These are phyloP conservation scores for Dactylellina sp. DNA, from an alignment of 2,329 filamentous ascomycete genomes.

Conservation along the genomic window DNA sequence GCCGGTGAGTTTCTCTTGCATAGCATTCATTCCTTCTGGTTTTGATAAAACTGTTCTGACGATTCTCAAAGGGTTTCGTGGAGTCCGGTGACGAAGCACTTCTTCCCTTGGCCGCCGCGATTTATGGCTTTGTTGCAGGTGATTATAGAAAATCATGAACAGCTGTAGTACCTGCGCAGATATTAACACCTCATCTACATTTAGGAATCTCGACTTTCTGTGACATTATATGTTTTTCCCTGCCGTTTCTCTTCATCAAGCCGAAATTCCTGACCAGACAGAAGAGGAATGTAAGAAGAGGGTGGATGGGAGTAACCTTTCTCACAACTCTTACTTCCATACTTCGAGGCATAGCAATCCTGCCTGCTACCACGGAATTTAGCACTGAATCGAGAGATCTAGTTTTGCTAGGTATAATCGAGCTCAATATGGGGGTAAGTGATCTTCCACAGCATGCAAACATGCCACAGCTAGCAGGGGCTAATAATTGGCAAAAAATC, in stretches of 20 bases:
- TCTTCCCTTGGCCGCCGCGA: not conserved
- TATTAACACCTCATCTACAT: no score
- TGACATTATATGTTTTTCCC: conserved; percentile 33
- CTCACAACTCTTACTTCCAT: conserved; percentile 28
- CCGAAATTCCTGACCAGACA: conserved; percentile 8
- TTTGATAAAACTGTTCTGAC: not conserved
- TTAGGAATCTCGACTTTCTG: conserved; percentile 27
- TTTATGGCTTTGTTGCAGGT: conserved; percentile 25
- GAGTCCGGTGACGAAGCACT: conserved; percentile 17
- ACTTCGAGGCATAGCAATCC: conserved; percentile 26
- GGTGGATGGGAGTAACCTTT: conserved; percentile 45
- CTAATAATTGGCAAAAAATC: not conserved
- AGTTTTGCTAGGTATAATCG: conserved; percentile 31
- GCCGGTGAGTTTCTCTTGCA: conserved; percentile 22
- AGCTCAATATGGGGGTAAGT: conserved; percentile 47
- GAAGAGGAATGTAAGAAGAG: not conserved
- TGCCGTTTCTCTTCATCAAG: conserved; percentile 40
- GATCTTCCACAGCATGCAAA: not conserved
- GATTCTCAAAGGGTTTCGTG: conserved; percentile 3
- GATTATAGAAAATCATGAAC: not conserved
- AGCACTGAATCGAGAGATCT: conserved; percentile 37
- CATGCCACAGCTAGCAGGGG: not conserved
- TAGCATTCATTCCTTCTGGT: not conserved
- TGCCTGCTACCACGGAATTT: conserved; percentile 32
- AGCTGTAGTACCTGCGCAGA: no score